Evolutionary conservation across 805 yeast genomes (phyloP), one percentile per base, ranked within the genome.

Genomic region (Ogataea trehaloabstinens): DNA sequence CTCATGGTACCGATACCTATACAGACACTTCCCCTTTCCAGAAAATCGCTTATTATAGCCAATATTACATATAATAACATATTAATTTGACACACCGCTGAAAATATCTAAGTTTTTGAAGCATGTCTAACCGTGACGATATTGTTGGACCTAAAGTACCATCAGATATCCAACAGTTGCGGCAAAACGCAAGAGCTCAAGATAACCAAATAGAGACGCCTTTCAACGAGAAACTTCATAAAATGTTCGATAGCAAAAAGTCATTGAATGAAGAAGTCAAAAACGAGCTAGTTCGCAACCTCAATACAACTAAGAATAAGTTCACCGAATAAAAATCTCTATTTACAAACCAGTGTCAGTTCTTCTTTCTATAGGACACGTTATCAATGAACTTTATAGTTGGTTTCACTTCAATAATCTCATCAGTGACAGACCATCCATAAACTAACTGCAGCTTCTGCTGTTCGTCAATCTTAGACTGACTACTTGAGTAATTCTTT

Each of bases 111-210:
- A n/a, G n/a, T n/a, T n/a, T n/a, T n/a, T n/a, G n/a, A n/a, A n/a
- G n/a, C n/a, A n/a, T n/a, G n/a, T n/a, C n/a, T n/a, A n/a, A n/a
- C n/a, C n/a, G n/a, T n/a, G n/a, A n/a, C n/a, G n/a, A n/a, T n/a
- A n/a, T n/a, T n/a, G n/a, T n/a, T n/a, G 63, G 63, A 2, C 63
- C 61, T 1, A 35, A 29, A 16, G 52, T 58, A 7, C 63, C 63
- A 2, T 17, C n/a, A 5, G 44, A 45, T 5, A 45, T 56, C 2
- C 53, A 48, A 34, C 40, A 41, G 30, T 15, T 34, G 5, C 30
- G 61, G 12, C 6, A 37, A 11, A 28, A 53, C 15, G 36, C 48
- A 4, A 46, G 51, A 5, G 37, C 48, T 22, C 27, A 28, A 18
- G 16, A 16, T 4, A 28, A 18, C 8, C n/a, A 19, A n/a, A 8